Conservation (phyloP, 331 rosid genomes). For the Malus hybrid region DNA sequence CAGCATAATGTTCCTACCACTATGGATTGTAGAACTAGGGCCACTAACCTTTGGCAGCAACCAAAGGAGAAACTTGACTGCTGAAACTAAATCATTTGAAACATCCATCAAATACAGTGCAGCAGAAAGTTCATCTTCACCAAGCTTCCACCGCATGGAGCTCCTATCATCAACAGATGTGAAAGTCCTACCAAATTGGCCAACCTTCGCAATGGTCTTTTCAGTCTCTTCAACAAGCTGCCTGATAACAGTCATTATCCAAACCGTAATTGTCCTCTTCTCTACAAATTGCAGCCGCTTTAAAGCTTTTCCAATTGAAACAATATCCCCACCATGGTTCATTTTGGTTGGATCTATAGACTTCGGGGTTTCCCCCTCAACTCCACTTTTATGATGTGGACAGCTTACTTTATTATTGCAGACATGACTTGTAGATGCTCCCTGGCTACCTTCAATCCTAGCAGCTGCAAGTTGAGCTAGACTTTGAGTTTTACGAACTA, state of each 20-base stretch:
- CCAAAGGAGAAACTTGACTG: slow-evolving; percentile 87
- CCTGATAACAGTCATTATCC: slow-evolving; percentile 65
- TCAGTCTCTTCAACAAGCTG: slow-evolving; percentile 75
- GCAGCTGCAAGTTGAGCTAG: slow-evolving; percentile 87
- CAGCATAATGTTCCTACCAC: slow-evolving; percentile 61
- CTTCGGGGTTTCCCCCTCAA: slow-evolving; percentile 64
- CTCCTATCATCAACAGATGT: slow-evolving; percentile 55
- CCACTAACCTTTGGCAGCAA: slow-evolving; percentile 74
- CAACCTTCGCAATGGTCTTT: slow-evolving; percentile 57
- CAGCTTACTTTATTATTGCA: slow-evolving; percentile 86
- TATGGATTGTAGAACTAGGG: slow-evolving; percentile 65
- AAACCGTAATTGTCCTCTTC: slow-evolving; percentile 65
- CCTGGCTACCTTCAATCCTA: slow-evolving; percentile 98
- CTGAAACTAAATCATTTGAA: slow-evolving; percentile 72
- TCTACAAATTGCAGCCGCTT: slow-evolving; percentile 71
- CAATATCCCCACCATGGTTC: slow-evolving; percentile 50
- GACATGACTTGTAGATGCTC: slow-evolving; percentile 96
- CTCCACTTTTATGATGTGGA: slow-evolving; percentile 71
- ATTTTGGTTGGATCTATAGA: slow-evolving; percentile 42
- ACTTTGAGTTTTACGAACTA: slow-evolving; percentile 76
- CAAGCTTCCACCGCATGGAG: slow-evolving; percentile 75
- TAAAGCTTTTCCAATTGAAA: slow-evolving; percentile 62
- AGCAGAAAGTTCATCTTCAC: slow-evolving; percentile 83
- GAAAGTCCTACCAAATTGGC: slow-evolving; percentile 73
- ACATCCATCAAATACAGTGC: slow-evolving; percentile 75